Evolutionary conservation across 495 filamentous ascomycete species (phyloP).

Genomic region (Schizothecium vesticola): DNA sequence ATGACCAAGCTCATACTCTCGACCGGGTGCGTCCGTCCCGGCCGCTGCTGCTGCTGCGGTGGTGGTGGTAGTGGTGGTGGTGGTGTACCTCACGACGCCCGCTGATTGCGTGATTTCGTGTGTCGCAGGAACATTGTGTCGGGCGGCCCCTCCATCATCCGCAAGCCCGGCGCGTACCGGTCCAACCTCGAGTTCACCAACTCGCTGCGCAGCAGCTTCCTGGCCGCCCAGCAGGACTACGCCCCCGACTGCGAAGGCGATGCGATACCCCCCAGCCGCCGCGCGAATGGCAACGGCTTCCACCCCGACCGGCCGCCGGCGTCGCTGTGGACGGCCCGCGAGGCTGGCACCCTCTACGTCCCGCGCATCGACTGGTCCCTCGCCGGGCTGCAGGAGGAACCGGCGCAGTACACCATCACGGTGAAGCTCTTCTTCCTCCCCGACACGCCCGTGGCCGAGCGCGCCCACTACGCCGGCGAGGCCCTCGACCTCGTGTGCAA

Average conservation of each 20-base stretch:
- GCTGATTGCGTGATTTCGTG: slow-evolving; percentile 21
- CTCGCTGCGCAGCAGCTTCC: slow-evolving; percentile 76
- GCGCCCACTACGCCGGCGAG: slow-evolving; percentile 63
- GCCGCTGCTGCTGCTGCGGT: no score
- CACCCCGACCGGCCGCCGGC: slow-evolving; percentile 24
- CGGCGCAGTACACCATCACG: slow-evolving; percentile 82
- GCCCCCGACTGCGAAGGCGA: slow-evolving; percentile 34
- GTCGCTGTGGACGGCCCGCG: slow-evolving; percentile 59
- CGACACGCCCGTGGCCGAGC: slow-evolving; percentile 52
- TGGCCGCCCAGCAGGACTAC: slow-evolving; percentile 60
- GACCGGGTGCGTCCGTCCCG: slow-evolving; percentile 60
- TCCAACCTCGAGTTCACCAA: slow-evolving; percentile 85
- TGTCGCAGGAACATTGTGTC: slow-evolving; percentile 73
- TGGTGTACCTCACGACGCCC: slow-evolving; percentile 10
- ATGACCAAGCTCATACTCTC: slow-evolving; percentile 83
- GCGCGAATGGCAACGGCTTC: slow-evolving; percentile 18
- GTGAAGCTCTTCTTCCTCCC: slow-evolving; percentile 91
- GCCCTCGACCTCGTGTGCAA: slow-evolving; percentile 73
- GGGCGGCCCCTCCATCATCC: slow-evolving; percentile 71
- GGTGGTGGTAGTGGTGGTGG: not conserved
- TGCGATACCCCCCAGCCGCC: slow-evolving; percentile 31
- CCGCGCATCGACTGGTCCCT: slow-evolving; percentile 69
- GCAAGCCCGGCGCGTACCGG: slow-evolving; percentile 64
- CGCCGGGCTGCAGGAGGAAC: slow-evolving; percentile 69
- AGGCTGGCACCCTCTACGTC: slow-evolving; percentile 61